Base-by-base conservation (phyloP, 2,329 filamentous ascomycete species). In the Ophiostoma australiae region DNA sequence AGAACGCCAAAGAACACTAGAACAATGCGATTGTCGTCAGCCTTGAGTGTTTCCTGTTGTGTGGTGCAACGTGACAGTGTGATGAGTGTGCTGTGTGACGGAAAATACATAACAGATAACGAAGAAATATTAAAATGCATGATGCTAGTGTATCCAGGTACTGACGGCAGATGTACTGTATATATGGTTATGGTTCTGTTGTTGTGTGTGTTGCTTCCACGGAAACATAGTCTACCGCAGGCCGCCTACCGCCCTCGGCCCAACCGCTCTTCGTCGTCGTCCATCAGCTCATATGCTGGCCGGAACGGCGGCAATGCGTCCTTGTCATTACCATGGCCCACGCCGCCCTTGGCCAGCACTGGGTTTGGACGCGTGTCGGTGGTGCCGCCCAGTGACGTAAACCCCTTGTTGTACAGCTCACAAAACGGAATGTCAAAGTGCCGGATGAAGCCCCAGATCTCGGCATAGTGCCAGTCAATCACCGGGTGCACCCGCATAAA, bases 401-500 rank as follows among this genome's bases (percentile, higher is more conserved):
- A 73, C 68, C 72, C 76, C 74, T 84, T 83, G 78, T 97, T 93
- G 79, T 99, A 99, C 35, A 99, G 83, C 13, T 84, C 81, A 79
- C 95, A 98, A 78, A 97, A 99, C 5, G 90, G 89, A 37, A 98
- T 89, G 1, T 88, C 85, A 39, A 98, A 82, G 76, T 91, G 89
- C 39, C 90, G 87, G 73, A 96, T 91, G 78, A 96, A 95, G 23
- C 89, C 88, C 95, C 95, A 98, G 70, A 98, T 94, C 79, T 98
- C 94, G 13, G 88, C 87, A 80, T 97, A 97, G 79, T 95, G 92
- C 95, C 95, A 99, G 80, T 99, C 95, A 77, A 99, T 94, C 11
- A 99, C 91, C 0, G 95, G 94, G 80, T 99, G 93, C 72, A 98
- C 85, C 72, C 95, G 88, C 89, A 98, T 94, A 77, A 98, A 97